Percentiles rank a stretch among this genome's conserved stretches.
These are phyloP conservation scores for Leptographium radiaticola DNA, from an alignment of 2,329 filamentous ascomycete species.

Conservation along the genomic window DNA sequence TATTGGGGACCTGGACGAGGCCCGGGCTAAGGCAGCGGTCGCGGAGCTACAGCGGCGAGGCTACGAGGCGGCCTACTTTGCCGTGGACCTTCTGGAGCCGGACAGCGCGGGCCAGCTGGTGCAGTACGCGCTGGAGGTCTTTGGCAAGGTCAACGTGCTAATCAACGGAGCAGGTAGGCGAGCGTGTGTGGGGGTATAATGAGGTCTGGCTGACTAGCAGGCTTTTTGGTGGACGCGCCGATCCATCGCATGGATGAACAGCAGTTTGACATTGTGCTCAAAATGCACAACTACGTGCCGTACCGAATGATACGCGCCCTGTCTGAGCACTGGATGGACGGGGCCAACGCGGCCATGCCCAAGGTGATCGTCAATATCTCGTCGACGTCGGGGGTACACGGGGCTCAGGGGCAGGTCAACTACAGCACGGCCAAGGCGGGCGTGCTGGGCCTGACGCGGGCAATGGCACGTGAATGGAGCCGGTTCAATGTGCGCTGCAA, in stretches of 20 bases:
- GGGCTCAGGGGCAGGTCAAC: background rate
- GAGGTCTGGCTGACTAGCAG: background rate
- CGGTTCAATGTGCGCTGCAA: background rate
- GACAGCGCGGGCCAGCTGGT: background rate
- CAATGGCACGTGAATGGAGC: background rate
- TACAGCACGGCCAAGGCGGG: background rate
- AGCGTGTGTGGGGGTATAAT: too few species aligned
- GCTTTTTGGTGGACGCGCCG: background rate
- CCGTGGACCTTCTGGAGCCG: background rate
- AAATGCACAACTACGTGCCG: background rate
- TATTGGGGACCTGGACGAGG: background rate
- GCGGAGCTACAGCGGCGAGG: background rate
- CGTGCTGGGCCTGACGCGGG: background rate
- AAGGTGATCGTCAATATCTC: background rate
- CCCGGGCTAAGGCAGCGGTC: background rate
- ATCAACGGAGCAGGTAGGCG: background rate
- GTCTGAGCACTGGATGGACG: background rate
- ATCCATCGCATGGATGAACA: background rate
- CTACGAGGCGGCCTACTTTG: background rate
- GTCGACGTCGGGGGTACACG: background rate
- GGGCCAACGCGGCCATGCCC: background rate
- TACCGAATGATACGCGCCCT: background rate
- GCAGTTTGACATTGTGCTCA: background rate
- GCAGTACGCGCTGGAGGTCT: background rate
- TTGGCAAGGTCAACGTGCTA: background rate